phyloP scores from a whole-genome alignment of 2,329 filamentous ascomycete genomes.

The Trichoderma cornu-damae region DNA sequence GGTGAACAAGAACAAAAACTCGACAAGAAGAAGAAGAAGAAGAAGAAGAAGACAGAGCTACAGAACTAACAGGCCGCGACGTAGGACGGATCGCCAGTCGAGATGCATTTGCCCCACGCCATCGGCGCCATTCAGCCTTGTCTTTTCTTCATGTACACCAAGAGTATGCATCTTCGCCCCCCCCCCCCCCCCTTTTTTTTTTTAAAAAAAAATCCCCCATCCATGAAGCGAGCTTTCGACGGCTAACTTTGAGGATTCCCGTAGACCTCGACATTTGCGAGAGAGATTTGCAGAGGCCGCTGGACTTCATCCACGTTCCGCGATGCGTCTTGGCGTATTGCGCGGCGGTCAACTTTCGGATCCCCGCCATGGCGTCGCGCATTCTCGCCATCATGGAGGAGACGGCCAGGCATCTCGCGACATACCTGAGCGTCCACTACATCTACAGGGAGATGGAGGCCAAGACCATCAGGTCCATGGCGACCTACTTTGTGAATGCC shows the following conservation, averaged over 20 bases:
- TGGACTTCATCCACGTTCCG: constrained; percentile 29
- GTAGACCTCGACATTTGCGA: constrained; percentile 31
- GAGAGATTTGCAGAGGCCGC: constrained; percentile 23
- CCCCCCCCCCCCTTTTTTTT: no score
- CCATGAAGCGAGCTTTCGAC: neutral
- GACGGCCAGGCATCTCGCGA: constrained; percentile 25
- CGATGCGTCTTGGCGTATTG: constrained; percentile 33
- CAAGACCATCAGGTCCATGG: constrained; percentile 23
- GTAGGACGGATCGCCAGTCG: constrained; percentile 29
- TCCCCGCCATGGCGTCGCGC: constrained; percentile 27
- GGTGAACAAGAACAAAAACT: constrained; percentile 21
- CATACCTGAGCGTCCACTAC: constrained; percentile 21
- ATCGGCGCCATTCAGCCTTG: constrained; percentile 29
- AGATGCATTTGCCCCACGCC: constrained; percentile 25
- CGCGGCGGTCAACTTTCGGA: constrained; percentile 29
- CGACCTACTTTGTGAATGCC: constrained; percentile 28
- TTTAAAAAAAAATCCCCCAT: neutral
- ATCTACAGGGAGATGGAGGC: constrained; percentile 20
- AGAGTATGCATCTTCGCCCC: constrained; percentile 28
- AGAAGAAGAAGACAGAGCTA: no score
- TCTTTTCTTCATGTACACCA: constrained; percentile 35
- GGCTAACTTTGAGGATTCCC: neutral
- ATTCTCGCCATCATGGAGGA: constrained; percentile 28
- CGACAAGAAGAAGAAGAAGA: neutral
- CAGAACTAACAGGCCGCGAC: neutral